phyloP scores from a whole-genome alignment of 2,329 filamentous ascomycete genomes.

The Chrysosphaeria jannelii region DNA sequence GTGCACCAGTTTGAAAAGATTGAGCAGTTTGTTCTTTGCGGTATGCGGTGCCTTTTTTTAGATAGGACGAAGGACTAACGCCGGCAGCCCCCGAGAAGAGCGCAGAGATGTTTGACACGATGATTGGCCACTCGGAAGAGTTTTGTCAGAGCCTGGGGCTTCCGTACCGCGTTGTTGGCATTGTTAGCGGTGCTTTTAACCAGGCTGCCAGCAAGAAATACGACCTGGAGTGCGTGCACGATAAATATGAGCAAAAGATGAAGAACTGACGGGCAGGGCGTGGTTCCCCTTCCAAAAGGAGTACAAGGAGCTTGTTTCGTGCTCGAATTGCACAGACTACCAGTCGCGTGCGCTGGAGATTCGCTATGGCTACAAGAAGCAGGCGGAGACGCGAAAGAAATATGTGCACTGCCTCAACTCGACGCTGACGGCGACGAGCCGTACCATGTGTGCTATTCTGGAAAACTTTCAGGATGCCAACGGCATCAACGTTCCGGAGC shows the following conservation, averaged over 20 bases:
- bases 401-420: slow-evolving; percentile 87
- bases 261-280: too few species aligned
- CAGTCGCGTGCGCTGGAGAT: slow-evolving; percentile 87
- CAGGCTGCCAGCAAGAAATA: slow-evolving; percentile 70
- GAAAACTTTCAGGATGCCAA: slow-evolving; percentile 92
- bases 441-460: slow-evolving; percentile 27
- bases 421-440: slow-evolving; percentile 12
- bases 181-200: slow-evolving; percentile 88
- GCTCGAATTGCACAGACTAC: slow-evolving; percentile 96
- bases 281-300: slow-evolving; percentile 93
- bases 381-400: slow-evolving; percentile 55
- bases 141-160: slow-evolving; percentile 79
- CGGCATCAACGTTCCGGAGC: slow-evolving; percentile 55
- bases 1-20: slow-evolving; percentile 73
- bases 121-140: slow-evolving; percentile 74
- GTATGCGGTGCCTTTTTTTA: too few species aligned
- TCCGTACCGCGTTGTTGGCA: slow-evolving; percentile 74
- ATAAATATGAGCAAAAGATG: neutral
- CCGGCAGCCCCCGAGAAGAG: slow-evolving; percentile 55
- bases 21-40: slow-evolving; percentile 15
- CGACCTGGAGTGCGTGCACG: slow-evolving; percentile 37
- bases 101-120: slow-evolving; percentile 78
- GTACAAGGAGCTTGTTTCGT: slow-evolving; percentile 94
- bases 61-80: too few species aligned
- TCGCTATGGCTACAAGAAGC: slow-evolving; percentile 63